Evolutionary conservation across 805 yeast genomes (phyloP), one percentile per base, ranked within the genome.

Genomic region (Debaryomyces maramus): DNA sequence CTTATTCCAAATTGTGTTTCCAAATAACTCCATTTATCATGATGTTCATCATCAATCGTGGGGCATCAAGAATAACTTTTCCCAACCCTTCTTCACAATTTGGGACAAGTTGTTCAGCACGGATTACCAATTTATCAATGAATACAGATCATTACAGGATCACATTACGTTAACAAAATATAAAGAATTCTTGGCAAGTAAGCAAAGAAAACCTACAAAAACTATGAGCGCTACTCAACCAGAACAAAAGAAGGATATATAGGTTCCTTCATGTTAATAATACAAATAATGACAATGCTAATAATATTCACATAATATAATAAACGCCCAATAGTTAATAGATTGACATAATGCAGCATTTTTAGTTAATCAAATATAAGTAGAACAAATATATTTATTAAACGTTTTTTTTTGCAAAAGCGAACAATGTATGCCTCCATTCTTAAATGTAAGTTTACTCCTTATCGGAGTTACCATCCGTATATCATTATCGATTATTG

Each of bases 31-130:
- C 10, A 85, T 89, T 22, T 93, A 89, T 63, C 99, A 93, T 58
- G 99, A 93, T 65, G 90, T 93, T 52, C 99, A 93, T 61, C 99
- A 93, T 65, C 99, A 93, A 72, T 81, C 80, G 53, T 93, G 91
- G 73, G 99, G 99, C 27, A 81, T 93, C 66, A 88, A 88, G 70
- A 81, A 84, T 41, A 93, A 93, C 68, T 93, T 83, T 57, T 83
- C 95, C 10, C 99, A 93, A 72, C 99, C 99, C 3, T 93, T 91
- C 69, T 93, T 93, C 67, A 84, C 88, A 1, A 81, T 88, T 57
- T 93, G 99, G 99, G 99, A 93, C 63, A 66, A 67, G 37, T 47
- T 82, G 35, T 74, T 78, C 41, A 77, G 80, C 40, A 88, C 98
- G 1, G 81, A 83, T 55, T 90, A 83, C 65, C 71, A 78, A 47